Base-by-base conservation (phyloP, 1,139 yeast species). In the Lodderomyces margitis region DNA sequence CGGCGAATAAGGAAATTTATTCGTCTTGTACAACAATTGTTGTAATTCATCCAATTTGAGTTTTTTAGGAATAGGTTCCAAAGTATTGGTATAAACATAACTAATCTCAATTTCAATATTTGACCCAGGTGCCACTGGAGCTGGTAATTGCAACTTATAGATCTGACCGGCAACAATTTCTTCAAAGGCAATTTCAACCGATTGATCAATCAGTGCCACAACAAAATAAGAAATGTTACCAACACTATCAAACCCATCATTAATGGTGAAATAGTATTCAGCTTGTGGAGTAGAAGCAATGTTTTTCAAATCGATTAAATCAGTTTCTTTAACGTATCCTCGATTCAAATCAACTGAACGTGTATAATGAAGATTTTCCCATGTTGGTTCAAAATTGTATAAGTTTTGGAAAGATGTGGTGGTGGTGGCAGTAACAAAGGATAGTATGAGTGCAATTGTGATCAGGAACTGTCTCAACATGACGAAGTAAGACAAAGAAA, bases 81-180 rank as follows among this genome's bases (percentile, higher is more conserved):
- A 56, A 12, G 68, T 61, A 43, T 74, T 68, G 34, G 78, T 69
- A 49, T 78, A 68, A 5, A 82, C 78, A 47, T 74, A 66, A 27
- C 79, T 75, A n/a, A 84, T 62, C 35, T 68, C 64, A 43, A 92
- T 53, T 32, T 71, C 67, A 36, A 74, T 58, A 37, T 66, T 63
- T 14, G 81, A 72, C 32, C 80, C 78, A 19, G 95, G 87, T 5
- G 83, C 76, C 44, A 91, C 64, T 28, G 94, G 86, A 41, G 69
- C 68, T 15, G 89, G 86, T 24, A 88, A 56, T 46, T 68, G 64
- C 53, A 78, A 74, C 53, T 73, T 75, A 47, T 56, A 65, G 41
- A 68, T 51, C 34, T 63, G 62, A 20, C 61, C 56, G 15, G 61
- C 54, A 21, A 61, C 65, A 57, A 52, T 58, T 12, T 62, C 57